Evolutionary conservation across 108 stramenopile species (phyloP).

Genomic region (Ochromonas danica): DNA sequence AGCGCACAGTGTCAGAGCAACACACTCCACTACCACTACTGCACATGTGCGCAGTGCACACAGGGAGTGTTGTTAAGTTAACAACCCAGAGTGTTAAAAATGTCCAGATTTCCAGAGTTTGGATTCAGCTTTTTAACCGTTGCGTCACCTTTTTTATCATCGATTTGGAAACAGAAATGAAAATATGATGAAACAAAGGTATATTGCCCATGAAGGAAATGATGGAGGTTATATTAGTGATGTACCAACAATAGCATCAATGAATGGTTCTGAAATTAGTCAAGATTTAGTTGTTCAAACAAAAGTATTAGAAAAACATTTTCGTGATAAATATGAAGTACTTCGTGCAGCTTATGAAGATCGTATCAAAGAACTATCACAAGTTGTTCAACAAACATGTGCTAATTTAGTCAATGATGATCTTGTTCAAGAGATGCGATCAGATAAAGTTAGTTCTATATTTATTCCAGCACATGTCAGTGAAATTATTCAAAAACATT

Average conservation of each 20-base stretch:
- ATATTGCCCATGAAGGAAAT: neutral
- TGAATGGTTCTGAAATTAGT: slow-evolving; percentile 3
- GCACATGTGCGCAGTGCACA: no score
- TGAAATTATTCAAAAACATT: neutral
- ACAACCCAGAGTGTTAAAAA: no score
- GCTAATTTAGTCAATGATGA: neutral
- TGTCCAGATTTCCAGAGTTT: no score
- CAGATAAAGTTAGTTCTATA: neutral
- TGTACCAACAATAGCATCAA: neutral
- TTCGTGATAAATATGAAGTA: slow-evolving; percentile 2
- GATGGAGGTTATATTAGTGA: neutral
- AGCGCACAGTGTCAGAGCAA: no score
- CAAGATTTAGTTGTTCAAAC: neutral
- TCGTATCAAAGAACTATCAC: neutral
- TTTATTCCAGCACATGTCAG: neutral
- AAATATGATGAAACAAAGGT: no score
- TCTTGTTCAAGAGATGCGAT: neutral
- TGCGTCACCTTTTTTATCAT: neutral
- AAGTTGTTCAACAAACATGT: neutral
- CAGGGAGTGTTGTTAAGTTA: no score
- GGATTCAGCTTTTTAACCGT: neutral
- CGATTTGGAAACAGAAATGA: neutral
- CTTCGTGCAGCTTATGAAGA: neutral
- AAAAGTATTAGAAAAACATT: slow-evolving; percentile 23
- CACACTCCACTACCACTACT: no score